Evolutionary conservation across 805 yeast species (phyloP), one percentile per base, ranked within the genome.

Genomic region (Brettanomyces bruxellensis): DNA sequence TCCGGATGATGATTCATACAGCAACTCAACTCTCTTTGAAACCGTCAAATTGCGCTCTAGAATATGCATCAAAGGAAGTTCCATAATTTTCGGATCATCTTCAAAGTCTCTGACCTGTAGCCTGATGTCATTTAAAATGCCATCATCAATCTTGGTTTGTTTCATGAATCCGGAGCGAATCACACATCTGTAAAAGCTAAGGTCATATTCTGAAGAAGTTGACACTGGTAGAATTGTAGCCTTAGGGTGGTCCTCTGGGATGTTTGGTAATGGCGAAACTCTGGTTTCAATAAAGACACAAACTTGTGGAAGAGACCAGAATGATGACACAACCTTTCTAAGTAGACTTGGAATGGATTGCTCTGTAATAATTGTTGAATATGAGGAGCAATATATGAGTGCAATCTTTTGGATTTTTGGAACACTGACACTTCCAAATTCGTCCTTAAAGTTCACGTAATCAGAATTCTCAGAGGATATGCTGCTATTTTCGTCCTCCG

Each of bases 111-210:
- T 40, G 8, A 44, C 45, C 22, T 53, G 53, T 7, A 46, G 23
- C 30, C 60, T 35, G 34, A 63, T 52, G 3, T 47, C 50, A 22
- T 50, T 51, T 13, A 63, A 30, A 12, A 62, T 41, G 9, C 25
- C 23, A 25, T 47, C 58, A 44, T 51, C 51, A 22, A 66, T 45
- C 22, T 40, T 45, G 3, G 61, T 53, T 18, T 53, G 54, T 40
- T 72, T 75, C 74, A 71, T 71, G 56, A 75, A 76, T 3, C 81
- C 81, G 48, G 68, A 74, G 25, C 76, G 61, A 5, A 75, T 51
- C 13, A 75, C 61, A 48, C 79, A 74, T 48, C 74, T 61, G 60
- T 71, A 72, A 52, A 74, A 72, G 1, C 79, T 77, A 1, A 69
- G 65, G 25, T 71, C 53, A 30, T 30, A n/a, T 4, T 30, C 43